Evolutionary conservation across 2,329 filamentous ascomycete genomes (phyloP), one percentile per base, ranked within the genome.

Genomic region (Pseudogymnoascus sp.): DNA sequence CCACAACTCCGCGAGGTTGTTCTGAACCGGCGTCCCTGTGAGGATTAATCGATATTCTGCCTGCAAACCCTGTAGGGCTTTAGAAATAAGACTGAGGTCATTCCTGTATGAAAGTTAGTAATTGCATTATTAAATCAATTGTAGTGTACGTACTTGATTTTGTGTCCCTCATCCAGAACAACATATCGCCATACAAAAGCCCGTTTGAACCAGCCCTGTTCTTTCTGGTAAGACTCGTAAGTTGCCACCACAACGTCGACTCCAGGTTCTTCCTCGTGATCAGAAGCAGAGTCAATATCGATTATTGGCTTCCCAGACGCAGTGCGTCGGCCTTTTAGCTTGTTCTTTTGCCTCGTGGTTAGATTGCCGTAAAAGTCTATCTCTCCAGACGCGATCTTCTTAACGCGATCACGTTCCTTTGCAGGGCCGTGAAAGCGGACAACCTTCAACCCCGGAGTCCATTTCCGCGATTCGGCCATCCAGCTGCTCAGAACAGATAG

Each of bases 1-100:
- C 82, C 82, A 85, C 63, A 84, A 74, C 67, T 85, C 82, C 1
- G 74, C 72, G 0, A 86, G 71, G 61, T 86, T 81, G 64, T 85
- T 86, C 63, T 85, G 83, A 0, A 85, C 73, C 0, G 82, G 83
- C 0, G 83, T 86, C 2, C 78, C 73, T 4, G 71, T 74, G 6
- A 74, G 62, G 12, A 74, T 71, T 7, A 74, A 65, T 9, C 72
- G 68, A 59, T 72, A 74, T 59, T 74, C 72, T 1, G 72, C 71
- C 37, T 69, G 67, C 15, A 74, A 52, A 1, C 72, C 71, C 58
- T 74, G 72, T 18, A 73, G 63, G 10, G 70, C 69, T 55, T 65
- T 68, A 3, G 70, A 71, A 35, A 72, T 68, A 6, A 69, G 64
- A 52, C 68, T 72, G 29, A 68, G 66, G 40, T 77, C 77, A 58